Evolutionary conservation across 78 protist species (phyloP).

Genomic region (Dictyostelium discoideum): DNA sequence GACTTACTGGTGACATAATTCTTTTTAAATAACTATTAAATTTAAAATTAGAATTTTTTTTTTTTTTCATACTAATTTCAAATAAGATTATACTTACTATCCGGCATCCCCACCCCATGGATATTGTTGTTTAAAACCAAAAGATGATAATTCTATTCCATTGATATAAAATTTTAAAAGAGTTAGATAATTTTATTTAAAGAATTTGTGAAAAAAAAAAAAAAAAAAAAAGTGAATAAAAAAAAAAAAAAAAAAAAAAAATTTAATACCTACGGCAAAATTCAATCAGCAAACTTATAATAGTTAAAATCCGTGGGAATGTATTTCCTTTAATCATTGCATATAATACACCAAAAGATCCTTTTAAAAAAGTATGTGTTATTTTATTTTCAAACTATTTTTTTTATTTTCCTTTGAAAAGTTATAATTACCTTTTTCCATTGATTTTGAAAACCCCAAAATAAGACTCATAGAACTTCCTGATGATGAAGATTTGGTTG

Average conservation of each 20-base stretch:
- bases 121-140: constrained; percentile 50
- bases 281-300: constrained; percentile 7
- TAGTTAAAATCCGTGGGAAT: constrained; percentile 27
- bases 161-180: neutral
- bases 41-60: neutral
- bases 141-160: constrained; percentile 43
- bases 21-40: constrained; percentile 3
- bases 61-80: no score
- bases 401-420: neutral
- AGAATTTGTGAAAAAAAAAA: no score
- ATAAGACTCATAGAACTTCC: constrained; percentile 23
- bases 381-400: neutral
- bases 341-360: constrained; percentile 58
- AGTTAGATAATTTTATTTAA: neutral
- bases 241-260: constrained; percentile 1
- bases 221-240: neutral
- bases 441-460: constrained; percentile 31
- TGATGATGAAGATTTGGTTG: neutral
- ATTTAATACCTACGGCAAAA: constrained; percentile 19
- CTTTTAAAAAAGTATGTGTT: neutral
- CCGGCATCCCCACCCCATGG: constrained; percentile 74
- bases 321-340: constrained; percentile 69
- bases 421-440: constrained; percentile 11
- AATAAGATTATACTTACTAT: neutral
- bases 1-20: constrained; percentile 55